Evolutionary conservation across 345 rosid genomes (phyloP).

Genomic region (Conringia planisiliqua): DNA sequence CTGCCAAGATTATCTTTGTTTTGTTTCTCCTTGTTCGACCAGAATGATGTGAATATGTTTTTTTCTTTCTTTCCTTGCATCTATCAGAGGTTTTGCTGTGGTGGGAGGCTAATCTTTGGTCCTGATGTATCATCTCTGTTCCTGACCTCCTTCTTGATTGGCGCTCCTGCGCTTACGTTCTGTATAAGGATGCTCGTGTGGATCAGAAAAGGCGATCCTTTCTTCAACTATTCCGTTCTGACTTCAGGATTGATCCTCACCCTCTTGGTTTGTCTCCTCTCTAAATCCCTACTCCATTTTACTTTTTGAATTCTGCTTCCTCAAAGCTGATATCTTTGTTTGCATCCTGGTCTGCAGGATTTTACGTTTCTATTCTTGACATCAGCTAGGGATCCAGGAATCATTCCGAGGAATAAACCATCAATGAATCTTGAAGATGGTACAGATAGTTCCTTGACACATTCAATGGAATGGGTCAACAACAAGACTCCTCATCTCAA

Average conservation of each 20-base stretch:
- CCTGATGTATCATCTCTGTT: slow-evolving; percentile 73
- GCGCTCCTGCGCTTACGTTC: slow-evolving; percentile 66
- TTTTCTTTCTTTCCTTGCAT: background rate
- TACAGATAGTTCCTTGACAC: slow-evolving; percentile 32
- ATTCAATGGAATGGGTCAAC: slow-evolving; percentile 38
- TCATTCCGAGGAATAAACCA: slow-evolving; percentile 73
- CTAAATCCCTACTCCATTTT: background rate
- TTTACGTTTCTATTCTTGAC: slow-evolving; percentile 62
- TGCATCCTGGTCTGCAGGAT: slow-evolving; percentile 43
- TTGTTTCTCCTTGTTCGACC: background rate
- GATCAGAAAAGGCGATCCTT: slow-evolving; percentile 36
- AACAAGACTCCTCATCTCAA: slow-evolving; percentile 52
- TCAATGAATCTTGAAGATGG: slow-evolving; percentile 48
- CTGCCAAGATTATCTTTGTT: background rate
- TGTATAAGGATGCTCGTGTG: slow-evolving; percentile 61
- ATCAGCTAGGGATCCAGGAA: slow-evolving; percentile 95
- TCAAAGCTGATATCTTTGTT: slow-evolving; percentile 4
- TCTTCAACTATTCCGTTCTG: slow-evolving; percentile 42
- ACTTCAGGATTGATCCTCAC: slow-evolving; percentile 49
- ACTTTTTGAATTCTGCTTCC: background rate
- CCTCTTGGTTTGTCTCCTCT: slow-evolving; percentile 48
- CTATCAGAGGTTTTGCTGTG: slow-evolving; percentile 60
- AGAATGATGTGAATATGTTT: background rate
- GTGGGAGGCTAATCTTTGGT: slow-evolving; percentile 88
- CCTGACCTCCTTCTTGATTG: slow-evolving; percentile 61